A percentile compares a stretch with the other conserved stretches of the same genome.
Evolutionary conservation across 2,329 filamentous ascomycete species (phyloP).

Genomic region (Lachnellula arida): DNA sequence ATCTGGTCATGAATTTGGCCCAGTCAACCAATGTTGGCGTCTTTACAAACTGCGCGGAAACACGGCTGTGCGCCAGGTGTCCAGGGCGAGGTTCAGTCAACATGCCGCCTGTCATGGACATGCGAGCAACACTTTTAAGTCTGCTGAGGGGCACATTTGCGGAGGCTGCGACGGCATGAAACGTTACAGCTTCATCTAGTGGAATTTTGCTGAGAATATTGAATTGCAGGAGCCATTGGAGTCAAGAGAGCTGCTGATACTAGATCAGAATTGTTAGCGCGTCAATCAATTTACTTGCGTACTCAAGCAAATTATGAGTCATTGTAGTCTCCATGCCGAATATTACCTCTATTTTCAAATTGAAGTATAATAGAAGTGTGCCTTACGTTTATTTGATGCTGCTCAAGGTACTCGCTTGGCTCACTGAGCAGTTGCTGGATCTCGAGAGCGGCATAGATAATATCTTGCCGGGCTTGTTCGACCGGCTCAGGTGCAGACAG

Average conservation of each 20-base stretch:
- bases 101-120: constrained; percentile 36
- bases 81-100: constrained; percentile 31
- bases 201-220: constrained; percentile 15
- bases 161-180: constrained; percentile 9
- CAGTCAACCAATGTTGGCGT: constrained; percentile 29
- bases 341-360: too few relatives aligned
- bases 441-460: neutral
- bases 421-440: constrained; percentile 4
- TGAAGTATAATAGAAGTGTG: too few relatives aligned
- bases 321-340: too few relatives aligned
- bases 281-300: neutral
- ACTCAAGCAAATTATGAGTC: neutral
- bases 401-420: constrained; percentile 5
- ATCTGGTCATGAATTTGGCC: constrained; percentile 30
- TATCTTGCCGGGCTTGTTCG: neutral
- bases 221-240: constrained; percentile 14
- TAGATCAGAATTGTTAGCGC: neutral
- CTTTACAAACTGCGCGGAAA: constrained; percentile 31
- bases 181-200: constrained; percentile 9
- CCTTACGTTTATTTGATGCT: too few relatives aligned
- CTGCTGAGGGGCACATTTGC: constrained; percentile 20
- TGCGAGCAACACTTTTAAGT: constrained; percentile 30
- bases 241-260: constrained; percentile 10
- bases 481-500: neutral
- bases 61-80: constrained; percentile 31